A percentile compares a stretch with the other conserved stretches of the same genome.
These are phyloP conservation scores for Teratosphaeria viscida DNA, from an alignment of 2,329 filamentous ascomycete genomes.

Conservation along the genomic window DNA sequence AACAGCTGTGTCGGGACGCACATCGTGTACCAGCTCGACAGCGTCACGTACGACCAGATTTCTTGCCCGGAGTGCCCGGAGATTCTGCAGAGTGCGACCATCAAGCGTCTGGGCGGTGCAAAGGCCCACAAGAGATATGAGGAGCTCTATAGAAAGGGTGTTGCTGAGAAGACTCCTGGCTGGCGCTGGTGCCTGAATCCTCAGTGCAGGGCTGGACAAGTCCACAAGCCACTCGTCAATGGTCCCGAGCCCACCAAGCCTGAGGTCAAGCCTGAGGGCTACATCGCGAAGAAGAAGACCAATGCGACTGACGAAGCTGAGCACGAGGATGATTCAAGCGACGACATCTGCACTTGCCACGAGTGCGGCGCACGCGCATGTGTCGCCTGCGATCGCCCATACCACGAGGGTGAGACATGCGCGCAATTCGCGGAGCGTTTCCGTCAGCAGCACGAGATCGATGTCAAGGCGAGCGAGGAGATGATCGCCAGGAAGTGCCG, in stretches of 20 bases:
- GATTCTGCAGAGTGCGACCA: slow-evolving; percentile 32
- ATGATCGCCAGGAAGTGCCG: slow-evolving; percentile 13
- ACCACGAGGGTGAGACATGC: slow-evolving; percentile 24
- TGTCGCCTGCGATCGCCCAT: slow-evolving; percentile 20
- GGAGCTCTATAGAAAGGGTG: slow-evolving; percentile 4
- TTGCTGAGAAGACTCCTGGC: slow-evolving; percentile 18
- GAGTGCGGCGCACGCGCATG: slow-evolving; percentile 22
- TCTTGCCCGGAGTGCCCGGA: slow-evolving; percentile 41
- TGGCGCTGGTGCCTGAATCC: slow-evolving; percentile 45
- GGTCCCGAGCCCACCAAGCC: background rate
- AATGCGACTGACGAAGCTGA: background rate
- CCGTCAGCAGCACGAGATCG: slow-evolving; percentile 20
- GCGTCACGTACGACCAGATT: slow-evolving; percentile 21
- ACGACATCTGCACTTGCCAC: slow-evolving; percentile 22
- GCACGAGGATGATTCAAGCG: background rate
- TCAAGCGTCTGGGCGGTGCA: slow-evolving; percentile 34
- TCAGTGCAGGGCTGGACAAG: slow-evolving; percentile 42
- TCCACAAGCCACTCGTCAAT: slow-evolving; percentile 19
- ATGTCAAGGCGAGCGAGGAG: slow-evolving; percentile 12
- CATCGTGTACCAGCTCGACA: slow-evolving; percentile 9
- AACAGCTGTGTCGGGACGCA: background rate
- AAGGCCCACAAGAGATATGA: slow-evolving; percentile 31
- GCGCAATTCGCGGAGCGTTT: slow-evolving; percentile 21
- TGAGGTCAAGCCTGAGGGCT: background rate
- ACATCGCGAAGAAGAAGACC: background rate